A percentile compares a stretch with the other conserved stretches of the same genome.
Conservation (phyloP, 2,329 filamentous ascomycete species). For the Ophiostoma tasmaniense region DNA sequence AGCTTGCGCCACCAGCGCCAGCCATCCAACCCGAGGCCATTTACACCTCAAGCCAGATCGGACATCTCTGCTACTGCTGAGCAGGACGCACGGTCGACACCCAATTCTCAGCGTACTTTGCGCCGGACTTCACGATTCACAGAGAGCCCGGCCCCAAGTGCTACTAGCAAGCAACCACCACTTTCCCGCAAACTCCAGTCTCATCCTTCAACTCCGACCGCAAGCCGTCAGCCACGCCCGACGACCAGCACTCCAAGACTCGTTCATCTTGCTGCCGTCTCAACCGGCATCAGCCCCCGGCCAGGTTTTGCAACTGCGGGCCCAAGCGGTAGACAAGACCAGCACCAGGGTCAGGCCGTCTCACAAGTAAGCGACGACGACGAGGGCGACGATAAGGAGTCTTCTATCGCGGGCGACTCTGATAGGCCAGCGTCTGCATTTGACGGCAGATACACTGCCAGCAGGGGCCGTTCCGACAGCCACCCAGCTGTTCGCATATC, state of each 20-base stretch:
- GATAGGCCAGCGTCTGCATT: not conserved
- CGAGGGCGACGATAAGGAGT: slow-evolving; percentile 22
- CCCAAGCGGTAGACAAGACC: slow-evolving; percentile 22
- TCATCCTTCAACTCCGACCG: not conserved
- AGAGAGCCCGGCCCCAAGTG: slow-evolving; percentile 34
- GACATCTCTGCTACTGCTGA: slow-evolving; percentile 10
- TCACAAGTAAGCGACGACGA: slow-evolving; percentile 28
- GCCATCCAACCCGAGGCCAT: slow-evolving; percentile 31
- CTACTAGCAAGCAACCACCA: not conserved
- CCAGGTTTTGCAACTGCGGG: slow-evolving; percentile 26
- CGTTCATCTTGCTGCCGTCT: slow-evolving; percentile 40
- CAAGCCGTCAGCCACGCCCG: not conserved
- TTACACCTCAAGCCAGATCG: slow-evolving; percentile 22
- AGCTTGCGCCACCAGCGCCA: slow-evolving; percentile 16
- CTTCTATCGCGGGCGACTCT: slow-evolving; percentile 25
- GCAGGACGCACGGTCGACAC: slow-evolving; percentile 34
- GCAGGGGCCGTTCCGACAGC: slow-evolving; percentile 30
- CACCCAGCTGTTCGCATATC: slow-evolving; percentile 59
- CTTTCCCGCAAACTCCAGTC: not conserved
- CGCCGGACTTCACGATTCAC: slow-evolving; percentile 46
- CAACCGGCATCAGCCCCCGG: slow-evolving; percentile 40
- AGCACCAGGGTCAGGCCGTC: slow-evolving; percentile 23
- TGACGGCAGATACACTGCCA: slow-evolving; percentile 23
- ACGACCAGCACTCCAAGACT: slow-evolving; percentile 22
- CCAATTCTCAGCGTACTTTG: slow-evolving; percentile 40